phyloP scores from a whole-genome alignment of 2,329 filamentous ascomycete species.

The Fusarium camptoceras region DNA sequence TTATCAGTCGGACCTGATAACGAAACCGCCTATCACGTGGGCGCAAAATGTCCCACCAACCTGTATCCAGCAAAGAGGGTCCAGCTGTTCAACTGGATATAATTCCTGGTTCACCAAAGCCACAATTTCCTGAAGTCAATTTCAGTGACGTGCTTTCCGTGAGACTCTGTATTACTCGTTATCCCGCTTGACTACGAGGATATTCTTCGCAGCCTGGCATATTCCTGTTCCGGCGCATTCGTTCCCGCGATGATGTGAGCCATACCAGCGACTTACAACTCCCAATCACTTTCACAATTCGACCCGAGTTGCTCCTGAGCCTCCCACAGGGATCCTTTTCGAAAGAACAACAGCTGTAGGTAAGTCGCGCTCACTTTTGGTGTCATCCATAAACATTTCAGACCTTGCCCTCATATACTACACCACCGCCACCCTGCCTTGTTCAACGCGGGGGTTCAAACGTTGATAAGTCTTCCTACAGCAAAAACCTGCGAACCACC shows the following conservation, averaged over 20 bases:
- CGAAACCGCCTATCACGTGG: conserved; percentile 55
- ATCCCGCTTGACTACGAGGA: conserved; percentile 12
- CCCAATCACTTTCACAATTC: conserved; percentile 48
- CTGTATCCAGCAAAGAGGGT: conserved; percentile 43
- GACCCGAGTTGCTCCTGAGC: conserved; percentile 44
- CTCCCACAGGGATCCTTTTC: conserved; percentile 36
- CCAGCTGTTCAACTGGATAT: conserved; percentile 43
- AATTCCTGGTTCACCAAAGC: conserved; percentile 47
- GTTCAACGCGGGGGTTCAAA: conserved; percentile 41
- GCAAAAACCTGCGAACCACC: conserved; percentile 47
- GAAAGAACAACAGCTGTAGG: conserved; percentile 46
- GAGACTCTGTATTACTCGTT: conserved; percentile 9
- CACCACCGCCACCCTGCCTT: conserved; percentile 36
- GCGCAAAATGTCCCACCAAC: conserved; percentile 56
- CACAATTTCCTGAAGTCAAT: conserved; percentile 38
- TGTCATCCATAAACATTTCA: background rate
- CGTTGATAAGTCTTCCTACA: conserved; percentile 34
- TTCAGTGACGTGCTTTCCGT: conserved; percentile 20
- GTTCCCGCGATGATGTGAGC: conserved; percentile 56
- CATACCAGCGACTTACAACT: conserved; percentile 48
- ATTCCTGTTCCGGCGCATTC: conserved; percentile 36
- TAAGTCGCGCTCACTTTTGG: conserved; percentile 39
- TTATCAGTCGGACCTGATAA: conserved; percentile 50
- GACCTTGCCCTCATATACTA: conserved; percentile 21
- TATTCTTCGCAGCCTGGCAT: conserved; percentile 28